Percentiles rank a stretch among this genome's conserved stretches.
Conservation (phyloP, 2,329 filamentous ascomycete genomes). For the Venturia pyrina region DNA sequence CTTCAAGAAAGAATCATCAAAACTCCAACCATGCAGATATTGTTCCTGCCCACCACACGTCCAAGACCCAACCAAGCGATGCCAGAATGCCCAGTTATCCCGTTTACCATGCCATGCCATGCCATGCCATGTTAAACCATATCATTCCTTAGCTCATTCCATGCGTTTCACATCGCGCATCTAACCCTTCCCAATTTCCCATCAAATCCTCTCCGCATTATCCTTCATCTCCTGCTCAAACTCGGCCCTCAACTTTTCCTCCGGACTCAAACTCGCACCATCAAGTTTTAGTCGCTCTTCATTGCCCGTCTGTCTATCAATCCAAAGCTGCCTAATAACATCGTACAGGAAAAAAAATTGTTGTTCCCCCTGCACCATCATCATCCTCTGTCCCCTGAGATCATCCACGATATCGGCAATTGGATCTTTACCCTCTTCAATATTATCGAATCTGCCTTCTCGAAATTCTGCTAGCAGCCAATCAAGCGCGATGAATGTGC, state of each 20-base stretch:
- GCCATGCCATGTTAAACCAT: neutral
- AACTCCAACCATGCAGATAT: neutral
- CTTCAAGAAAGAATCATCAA: neutral
- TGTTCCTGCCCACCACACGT: neutral
- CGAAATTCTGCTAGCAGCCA: conserved; percentile 77
- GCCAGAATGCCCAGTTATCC: neutral
- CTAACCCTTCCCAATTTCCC: too few species aligned
- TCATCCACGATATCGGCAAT: conserved; percentile 70
- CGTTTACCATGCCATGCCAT: neutral
- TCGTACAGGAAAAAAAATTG: conserved; percentile 88
- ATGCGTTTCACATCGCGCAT: neutral
- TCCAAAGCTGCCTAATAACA: conserved; percentile 66
- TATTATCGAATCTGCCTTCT: conserved; percentile 52
- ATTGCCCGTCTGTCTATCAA: conserved; percentile 35
- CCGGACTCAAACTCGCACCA: neutral
- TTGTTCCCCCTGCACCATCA: conserved; percentile 85
- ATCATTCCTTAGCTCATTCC: too few species aligned
- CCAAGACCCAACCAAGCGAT: neutral
- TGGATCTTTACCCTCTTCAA: conserved; percentile 48
- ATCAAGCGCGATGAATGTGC: conserved; percentile 94
- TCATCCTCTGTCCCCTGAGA: conserved; percentile 77
- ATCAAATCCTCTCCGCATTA: conserved; percentile 10
- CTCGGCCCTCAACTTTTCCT: conserved; percentile 3
- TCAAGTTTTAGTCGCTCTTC: neutral
- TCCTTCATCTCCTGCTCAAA: conserved; percentile 10